Evolutionary conservation across 1,139 yeast species (phyloP).

Genomic region (Scheffersomyces insectosa): DNA sequence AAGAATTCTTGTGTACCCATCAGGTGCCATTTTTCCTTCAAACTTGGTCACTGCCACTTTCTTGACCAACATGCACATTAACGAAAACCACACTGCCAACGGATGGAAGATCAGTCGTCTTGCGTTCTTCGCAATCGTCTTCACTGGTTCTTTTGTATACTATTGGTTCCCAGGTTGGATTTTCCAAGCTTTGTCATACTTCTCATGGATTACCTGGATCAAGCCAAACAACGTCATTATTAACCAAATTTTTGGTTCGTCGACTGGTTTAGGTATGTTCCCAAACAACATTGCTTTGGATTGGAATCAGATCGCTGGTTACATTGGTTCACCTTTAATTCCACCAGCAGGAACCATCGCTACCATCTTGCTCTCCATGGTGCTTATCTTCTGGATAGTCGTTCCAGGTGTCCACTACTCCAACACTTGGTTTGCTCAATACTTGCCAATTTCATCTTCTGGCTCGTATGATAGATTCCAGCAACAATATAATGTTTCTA

Average conservation of each 20-base stretch:
- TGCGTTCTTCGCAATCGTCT: conserved; percentile 30
- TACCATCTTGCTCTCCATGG: conserved; percentile 41
- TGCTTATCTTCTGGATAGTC: conserved; percentile 40
- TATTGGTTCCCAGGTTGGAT: conserved; percentile 47
- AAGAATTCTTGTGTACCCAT: conserved; percentile 59
- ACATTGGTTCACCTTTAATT: conserved; percentile 63
- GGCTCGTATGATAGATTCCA: conserved; percentile 42
- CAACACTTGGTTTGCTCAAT: conserved; percentile 45
- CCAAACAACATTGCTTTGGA: conserved; percentile 48
- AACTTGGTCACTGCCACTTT: conserved; percentile 48
- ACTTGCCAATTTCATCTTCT: conserved; percentile 43
- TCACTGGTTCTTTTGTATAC: conserved; percentile 31
- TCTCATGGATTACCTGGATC: conserved; percentile 34
- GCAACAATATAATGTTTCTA: conserved; percentile 33
- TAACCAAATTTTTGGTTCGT: conserved; percentile 62
- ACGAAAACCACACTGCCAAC: conserved; percentile 55
- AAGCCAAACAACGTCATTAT: conserved; percentile 44
- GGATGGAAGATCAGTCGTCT: conserved; percentile 45
- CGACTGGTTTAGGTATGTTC: conserved; percentile 61
- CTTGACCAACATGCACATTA: conserved; percentile 61
- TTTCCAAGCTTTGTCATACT: conserved; percentile 21
- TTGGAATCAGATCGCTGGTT: conserved; percentile 53
- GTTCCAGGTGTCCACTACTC: conserved; percentile 45
- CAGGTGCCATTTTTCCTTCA: conserved; percentile 69
- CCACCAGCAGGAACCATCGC: conserved; percentile 63